Evolutionary conservation across 2,329 filamentous ascomycete species (phyloP).

Genomic region (Sporothrix euskadiensis): DNA sequence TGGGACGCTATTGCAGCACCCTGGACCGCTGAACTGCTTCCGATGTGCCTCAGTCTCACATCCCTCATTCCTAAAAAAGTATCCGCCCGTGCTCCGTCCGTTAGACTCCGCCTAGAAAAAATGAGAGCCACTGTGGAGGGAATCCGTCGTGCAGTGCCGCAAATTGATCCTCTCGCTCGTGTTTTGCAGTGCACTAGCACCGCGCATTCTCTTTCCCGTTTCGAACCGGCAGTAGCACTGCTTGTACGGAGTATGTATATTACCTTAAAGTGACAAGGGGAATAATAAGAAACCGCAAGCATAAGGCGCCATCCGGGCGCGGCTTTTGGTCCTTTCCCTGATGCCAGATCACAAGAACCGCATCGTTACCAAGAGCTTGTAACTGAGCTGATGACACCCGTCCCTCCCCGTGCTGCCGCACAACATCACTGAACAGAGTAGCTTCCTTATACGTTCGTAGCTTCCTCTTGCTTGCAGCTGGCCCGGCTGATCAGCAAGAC

Average conservation of each 20-base stretch:
- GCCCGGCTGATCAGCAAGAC: background rate
- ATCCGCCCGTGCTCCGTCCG: constrained; percentile 13
- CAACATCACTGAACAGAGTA: background rate
- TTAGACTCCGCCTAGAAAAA: background rate
- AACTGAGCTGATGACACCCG: constrained; percentile 4
- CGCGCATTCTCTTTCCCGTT: constrained; percentile 25
- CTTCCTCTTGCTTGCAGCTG: background rate
- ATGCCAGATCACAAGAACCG: background rate
- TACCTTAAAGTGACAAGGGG: background rate
- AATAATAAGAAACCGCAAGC: background rate
- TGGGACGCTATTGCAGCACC: background rate
- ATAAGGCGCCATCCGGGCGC: background rate
- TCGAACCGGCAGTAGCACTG: background rate
- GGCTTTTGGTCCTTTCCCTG: background rate
- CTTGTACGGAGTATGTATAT: no score
- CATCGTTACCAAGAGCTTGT: background rate
- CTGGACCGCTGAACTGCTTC: background rate
- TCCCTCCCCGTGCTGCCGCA: background rate
- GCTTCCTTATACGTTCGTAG: background rate
- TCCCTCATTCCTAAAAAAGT: constrained; percentile 18
- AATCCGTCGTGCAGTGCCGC: background rate
- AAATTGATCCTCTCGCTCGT: background rate
- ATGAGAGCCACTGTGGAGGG: constrained; percentile 14
- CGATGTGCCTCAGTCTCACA: constrained; percentile 11
- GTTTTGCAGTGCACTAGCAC: constrained; percentile 7